These are phyloP conservation scores for Avena eriantha DNA, from an alignment of 176 grass and related monocot genomes.

Conservation along the genomic window DNA sequence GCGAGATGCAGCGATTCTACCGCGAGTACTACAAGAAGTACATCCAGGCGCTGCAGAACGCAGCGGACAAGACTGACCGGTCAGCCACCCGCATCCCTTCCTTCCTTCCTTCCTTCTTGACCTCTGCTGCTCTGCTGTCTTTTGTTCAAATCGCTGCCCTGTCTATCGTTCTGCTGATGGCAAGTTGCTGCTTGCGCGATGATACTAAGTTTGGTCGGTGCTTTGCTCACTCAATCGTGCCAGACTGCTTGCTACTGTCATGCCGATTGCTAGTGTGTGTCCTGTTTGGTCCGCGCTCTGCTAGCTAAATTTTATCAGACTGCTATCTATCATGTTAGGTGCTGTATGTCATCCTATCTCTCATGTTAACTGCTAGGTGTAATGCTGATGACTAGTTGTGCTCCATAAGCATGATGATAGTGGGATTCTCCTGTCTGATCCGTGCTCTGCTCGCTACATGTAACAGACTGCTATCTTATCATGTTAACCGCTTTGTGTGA, in stretches of 20 bases:
- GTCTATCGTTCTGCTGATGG: too few species aligned
- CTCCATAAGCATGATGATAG: background rate
- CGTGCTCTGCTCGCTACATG: background rate
- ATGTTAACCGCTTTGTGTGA: background rate
- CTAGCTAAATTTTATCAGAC: background rate
- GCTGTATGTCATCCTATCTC: too few species aligned
- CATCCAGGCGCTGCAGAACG: slow-evolving; percentile 91
- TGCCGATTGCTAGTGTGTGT: too few species aligned
- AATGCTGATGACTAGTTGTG: too few species aligned
- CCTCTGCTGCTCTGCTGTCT: background rate
- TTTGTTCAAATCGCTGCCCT: too few species aligned
- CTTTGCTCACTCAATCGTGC: too few species aligned
- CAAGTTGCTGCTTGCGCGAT: too few species aligned
- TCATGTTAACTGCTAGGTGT: too few species aligned
- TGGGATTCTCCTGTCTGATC: background rate
- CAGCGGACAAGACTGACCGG: slow-evolving; percentile 85
- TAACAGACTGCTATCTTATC: background rate
- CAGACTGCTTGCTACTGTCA: too few species aligned
- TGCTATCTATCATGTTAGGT: too few species aligned
- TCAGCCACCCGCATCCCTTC: background rate
- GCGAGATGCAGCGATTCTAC: slow-evolving; percentile 95
- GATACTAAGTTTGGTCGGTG: too few species aligned
- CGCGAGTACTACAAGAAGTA: slow-evolving; percentile 92
- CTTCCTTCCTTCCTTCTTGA: too few species aligned
- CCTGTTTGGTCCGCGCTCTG: background rate